Percentiles rank a stretch among this genome's conserved stretches.
Evolutionary conservation across 2,329 filamentous ascomycete genomes (phyloP).

Genomic region (Exophiala spinifera): DNA sequence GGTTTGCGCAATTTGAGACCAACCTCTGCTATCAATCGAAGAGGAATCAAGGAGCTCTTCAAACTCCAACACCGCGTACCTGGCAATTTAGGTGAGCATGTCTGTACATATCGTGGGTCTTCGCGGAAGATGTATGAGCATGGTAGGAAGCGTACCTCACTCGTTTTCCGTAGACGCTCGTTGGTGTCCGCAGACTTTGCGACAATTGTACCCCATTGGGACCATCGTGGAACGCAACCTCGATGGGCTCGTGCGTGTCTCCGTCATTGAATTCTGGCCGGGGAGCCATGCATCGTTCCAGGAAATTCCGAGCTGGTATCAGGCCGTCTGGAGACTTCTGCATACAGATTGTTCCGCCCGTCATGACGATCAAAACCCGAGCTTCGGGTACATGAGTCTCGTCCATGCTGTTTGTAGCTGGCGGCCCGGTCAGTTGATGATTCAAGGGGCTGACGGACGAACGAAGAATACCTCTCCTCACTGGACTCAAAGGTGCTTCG

Average conservation of each 20-base stretch:
- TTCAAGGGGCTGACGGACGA: not conserved
- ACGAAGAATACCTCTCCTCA: slow-evolving; percentile 12
- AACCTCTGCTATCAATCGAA: slow-evolving; percentile 81
- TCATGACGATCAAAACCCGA: slow-evolving; percentile 84
- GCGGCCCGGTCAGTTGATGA: not conserved
- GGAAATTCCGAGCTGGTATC: slow-evolving; percentile 74
- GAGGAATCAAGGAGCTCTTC: slow-evolving; percentile 81
- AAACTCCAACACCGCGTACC: slow-evolving; percentile 80
- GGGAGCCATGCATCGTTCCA: slow-evolving; percentile 77
- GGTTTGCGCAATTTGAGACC: slow-evolving; percentile 78
- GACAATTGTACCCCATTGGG: slow-evolving; percentile 46
- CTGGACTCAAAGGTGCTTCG: slow-evolving; percentile 10
- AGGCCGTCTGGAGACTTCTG: slow-evolving; percentile 74
- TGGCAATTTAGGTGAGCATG: slow-evolving; percentile 7
- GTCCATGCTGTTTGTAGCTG: slow-evolving; percentile 17
- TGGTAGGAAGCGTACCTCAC: slow-evolving; percentile 52
- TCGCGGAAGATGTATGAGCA: not conserved
- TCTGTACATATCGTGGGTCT: not conserved
- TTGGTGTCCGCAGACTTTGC: slow-evolving; percentile 72
- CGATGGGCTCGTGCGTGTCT: slow-evolving; percentile 55
- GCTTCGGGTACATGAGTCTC: slow-evolving; percentile 59
- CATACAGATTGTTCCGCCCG: slow-evolving; percentile 83
- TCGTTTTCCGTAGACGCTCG: slow-evolving; percentile 74
- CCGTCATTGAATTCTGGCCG: slow-evolving; percentile 83
- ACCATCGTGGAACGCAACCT: slow-evolving; percentile 53